Percentiles rank a stretch among this genome's conserved stretches.
These are phyloP conservation scores for Leccinum arenicola DNA, from an alignment of 768 basidiomycete species.

Conservation along the genomic window DNA sequence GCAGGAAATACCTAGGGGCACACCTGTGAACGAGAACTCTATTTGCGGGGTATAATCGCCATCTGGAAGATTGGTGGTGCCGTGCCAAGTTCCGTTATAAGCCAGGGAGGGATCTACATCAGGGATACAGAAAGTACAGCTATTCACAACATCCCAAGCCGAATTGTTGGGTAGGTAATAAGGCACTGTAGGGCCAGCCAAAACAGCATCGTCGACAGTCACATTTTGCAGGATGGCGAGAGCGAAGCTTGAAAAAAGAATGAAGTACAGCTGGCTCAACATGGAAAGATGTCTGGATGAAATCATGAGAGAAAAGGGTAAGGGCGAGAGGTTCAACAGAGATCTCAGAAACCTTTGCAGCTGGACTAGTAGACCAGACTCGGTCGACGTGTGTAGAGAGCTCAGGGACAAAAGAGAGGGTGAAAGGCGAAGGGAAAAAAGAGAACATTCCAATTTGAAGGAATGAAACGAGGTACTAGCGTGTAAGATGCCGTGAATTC, in stretches of 20 bases:
- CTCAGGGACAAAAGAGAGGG: no score
- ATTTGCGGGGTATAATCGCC: background rate
- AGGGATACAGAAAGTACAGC: background rate
- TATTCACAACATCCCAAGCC: constrained; percentile 6
- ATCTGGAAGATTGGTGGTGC: background rate
- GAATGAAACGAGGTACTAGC: no score
- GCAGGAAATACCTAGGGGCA: background rate
- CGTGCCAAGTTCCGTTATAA: constrained; percentile 21
- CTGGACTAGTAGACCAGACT: background rate
- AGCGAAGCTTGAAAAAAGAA: background rate
- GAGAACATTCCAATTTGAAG: no score
- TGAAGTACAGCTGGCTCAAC: background rate
- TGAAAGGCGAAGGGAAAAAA: no score
- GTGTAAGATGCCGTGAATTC: no score
- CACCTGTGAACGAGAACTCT: constrained; percentile 12
- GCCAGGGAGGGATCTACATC: background rate
- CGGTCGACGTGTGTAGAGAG: no score
- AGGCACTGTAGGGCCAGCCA: constrained; percentile 5
- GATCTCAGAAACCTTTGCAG: background rate
- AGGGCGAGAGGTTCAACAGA: background rate
- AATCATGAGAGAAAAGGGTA: background rate
- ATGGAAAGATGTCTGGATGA: background rate
- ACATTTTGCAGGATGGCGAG: constrained; percentile 12
- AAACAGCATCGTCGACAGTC: constrained; percentile 15
- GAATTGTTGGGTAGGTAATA: constrained; percentile 6